A percentile compares a stretch with the other conserved stretches of the same genome.
phyloP scores from a whole-genome alignment of 2,329 filamentous ascomycete genomes.

The Pestalotiopsis fici region DNA sequence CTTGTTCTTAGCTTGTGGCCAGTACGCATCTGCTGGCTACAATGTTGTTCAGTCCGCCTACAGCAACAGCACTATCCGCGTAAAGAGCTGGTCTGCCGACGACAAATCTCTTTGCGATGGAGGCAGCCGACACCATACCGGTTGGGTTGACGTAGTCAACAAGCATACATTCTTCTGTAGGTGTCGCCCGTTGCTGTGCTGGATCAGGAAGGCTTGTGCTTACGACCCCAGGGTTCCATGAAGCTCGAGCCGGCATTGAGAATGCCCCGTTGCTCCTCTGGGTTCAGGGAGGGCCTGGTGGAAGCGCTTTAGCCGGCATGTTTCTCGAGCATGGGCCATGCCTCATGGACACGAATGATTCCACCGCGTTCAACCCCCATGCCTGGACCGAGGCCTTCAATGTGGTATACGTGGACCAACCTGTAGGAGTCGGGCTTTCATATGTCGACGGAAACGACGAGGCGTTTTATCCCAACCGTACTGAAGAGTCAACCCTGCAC shows the following conservation, averaged over 20 bases:
- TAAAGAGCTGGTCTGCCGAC: background rate
- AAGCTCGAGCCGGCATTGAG: constrained; percentile 28
- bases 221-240: constrained; percentile 29
- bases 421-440: constrained; percentile 39
- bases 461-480: background rate
- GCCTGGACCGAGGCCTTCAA: constrained; percentile 43
- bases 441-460: constrained; percentile 26
- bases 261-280: constrained; percentile 34
- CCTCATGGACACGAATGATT: constrained; percentile 37
- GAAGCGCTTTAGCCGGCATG: constrained; percentile 37
- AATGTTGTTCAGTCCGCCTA: background rate
- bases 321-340: constrained; percentile 44
- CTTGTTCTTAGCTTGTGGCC: background rate
- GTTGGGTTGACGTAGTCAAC: background rate
- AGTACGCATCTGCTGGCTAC: background rate
- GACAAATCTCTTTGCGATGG: background rate
- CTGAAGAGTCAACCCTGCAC: background rate
- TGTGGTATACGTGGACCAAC: constrained; percentile 41
- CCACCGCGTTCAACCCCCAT: constrained; percentile 39
- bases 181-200: background rate
- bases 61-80: background rate
- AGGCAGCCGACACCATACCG: background rate
- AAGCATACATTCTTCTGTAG: background rate
- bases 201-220: background rate
- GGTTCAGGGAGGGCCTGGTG: constrained; percentile 42